Evolutionary conservation across 2,329 filamentous ascomycete genomes (phyloP).

Genomic region (Xylariaceae sp.): DNA sequence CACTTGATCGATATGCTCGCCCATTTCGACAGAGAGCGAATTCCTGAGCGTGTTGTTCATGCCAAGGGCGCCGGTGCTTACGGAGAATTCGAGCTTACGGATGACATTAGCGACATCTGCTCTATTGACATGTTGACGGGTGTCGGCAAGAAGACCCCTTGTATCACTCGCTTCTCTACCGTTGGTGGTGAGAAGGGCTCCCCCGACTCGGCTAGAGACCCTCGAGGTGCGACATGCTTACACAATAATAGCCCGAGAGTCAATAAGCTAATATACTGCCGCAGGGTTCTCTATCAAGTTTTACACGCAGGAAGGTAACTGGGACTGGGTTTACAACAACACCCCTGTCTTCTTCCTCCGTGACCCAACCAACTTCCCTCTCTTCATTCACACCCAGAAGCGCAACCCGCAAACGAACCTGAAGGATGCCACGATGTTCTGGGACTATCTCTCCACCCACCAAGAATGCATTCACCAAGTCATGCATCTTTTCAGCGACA

Average conservation of each 20-base stretch:
- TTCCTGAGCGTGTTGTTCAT: slow-evolving; percentile 14
- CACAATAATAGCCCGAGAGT: neutral
- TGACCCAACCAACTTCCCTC: slow-evolving; percentile 67
- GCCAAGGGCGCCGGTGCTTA: slow-evolving; percentile 11
- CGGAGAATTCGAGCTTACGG: slow-evolving; percentile 33
- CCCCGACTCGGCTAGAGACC: slow-evolving; percentile 46
- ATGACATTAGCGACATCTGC: slow-evolving; percentile 48
- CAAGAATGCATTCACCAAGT: slow-evolving; percentile 59
- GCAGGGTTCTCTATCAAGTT: slow-evolving; percentile 68
- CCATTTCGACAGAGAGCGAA: slow-evolving; percentile 18
- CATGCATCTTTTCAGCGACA: slow-evolving; percentile 62
- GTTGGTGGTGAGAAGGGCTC: slow-evolving; percentile 66
- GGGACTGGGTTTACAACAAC: slow-evolving; percentile 68
- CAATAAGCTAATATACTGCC: neutral
- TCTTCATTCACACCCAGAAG: slow-evolving; percentile 72
- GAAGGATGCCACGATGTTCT: slow-evolving; percentile 55
- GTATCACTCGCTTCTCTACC: slow-evolving; percentile 67
- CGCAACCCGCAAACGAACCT: slow-evolving; percentile 64
- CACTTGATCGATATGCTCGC: slow-evolving; percentile 20
- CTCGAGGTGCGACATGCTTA: slow-evolving; percentile 33
- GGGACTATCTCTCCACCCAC: slow-evolving; percentile 59
- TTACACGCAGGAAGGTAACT: slow-evolving; percentile 67
- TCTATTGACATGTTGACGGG: slow-evolving; percentile 41
- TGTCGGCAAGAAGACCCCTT: slow-evolving; percentile 64
- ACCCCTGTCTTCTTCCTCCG: slow-evolving; percentile 71